Percentiles rank a stretch among this genome's conserved stretches.
Conservation (phyloP, 2,329 filamentous ascomycete species). For the Saccharata proteae region DNA sequence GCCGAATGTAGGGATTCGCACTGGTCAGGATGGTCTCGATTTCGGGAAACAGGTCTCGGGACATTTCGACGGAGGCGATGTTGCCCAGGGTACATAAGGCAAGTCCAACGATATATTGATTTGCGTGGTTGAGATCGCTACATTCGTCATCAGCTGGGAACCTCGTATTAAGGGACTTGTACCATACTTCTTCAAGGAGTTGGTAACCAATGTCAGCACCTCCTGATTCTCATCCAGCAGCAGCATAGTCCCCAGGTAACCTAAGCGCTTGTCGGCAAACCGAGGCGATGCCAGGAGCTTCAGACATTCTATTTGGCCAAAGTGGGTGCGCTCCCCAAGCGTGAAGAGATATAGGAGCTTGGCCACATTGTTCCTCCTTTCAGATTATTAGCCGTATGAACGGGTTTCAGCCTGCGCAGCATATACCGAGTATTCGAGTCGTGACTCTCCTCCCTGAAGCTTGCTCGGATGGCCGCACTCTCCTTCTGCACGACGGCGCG, state of each 20-base stretch:
- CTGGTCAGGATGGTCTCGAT: constrained; percentile 86
- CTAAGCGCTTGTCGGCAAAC: constrained; percentile 93
- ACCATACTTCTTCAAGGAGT: constrained; percentile 97
- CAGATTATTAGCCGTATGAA: constrained; percentile 15
- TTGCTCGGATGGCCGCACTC: constrained; percentile 92
- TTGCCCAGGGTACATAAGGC: constrained; percentile 94
- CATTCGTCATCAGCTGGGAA: constrained; percentile 10
- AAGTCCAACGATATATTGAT: constrained; percentile 95
- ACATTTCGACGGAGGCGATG: constrained; percentile 97
- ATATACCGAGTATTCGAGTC: constrained; percentile 80
- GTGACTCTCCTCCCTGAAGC: constrained; percentile 92
- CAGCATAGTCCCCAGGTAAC: constrained; percentile 92
- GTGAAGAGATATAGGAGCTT: constrained; percentile 98
- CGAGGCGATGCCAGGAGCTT: constrained; percentile 93
- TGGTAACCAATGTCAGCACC: constrained; percentile 91
- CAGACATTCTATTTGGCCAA: constrained; percentile 97
- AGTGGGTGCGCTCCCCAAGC: constrained; percentile 91
- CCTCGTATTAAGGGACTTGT: background rate
- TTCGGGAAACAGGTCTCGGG: constrained; percentile 89
- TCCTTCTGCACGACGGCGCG: constrained; percentile 97
- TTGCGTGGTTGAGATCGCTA: constrained; percentile 91
- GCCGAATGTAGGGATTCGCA: constrained; percentile 93
- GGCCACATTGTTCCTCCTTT: constrained; percentile 93
- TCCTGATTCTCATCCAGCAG: constrained; percentile 97
- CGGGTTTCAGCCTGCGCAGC: no score